Evolutionary conservation across 2,329 filamentous ascomycete species (phyloP), one percentile per base, ranked within the genome.

Genomic region (Immersiporthe knoxdaviesiana): DNA sequence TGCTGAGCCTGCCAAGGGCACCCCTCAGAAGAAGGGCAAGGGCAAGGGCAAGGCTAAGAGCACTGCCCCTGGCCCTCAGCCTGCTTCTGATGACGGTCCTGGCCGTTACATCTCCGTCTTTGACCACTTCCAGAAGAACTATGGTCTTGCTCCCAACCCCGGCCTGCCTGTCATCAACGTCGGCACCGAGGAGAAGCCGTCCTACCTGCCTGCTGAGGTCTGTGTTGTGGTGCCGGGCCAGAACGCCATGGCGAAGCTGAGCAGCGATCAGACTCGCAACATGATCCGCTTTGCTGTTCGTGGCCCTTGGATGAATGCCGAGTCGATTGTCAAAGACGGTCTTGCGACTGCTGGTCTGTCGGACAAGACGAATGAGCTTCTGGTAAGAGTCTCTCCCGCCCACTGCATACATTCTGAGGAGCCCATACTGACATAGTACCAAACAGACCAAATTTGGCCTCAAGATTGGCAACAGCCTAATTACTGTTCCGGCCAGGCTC

Each of bases 211-310:
- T 0, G 78, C 82, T 0, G 84, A 91, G 73, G 81, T 88, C 5
- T 90, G 88, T 74, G 66, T 75, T 0, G 84, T 92, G 1, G 69
- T 85, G 3, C 81, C 84, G 6, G 88, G 88, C 0, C 88, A 91
- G 74, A 78, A 81, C 0, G 84, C 84, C 37, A 82, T 80, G 10
- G 75, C 79, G 1, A 71, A 70, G 70, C 81, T 92, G 6, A 80
- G 77, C 27, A 78, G 83, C 0, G 73, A 77, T 0, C 88, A 91
- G 73, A 90, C 88, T 0, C 76, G 80, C 1, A 72, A 81, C 1
- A 90, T 92, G 88, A 85, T 91, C 54, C 75, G 73, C 0, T 90
- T 90, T 73, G 88, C 90, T 6, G 87, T 88, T 24, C 82, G 86
- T 18, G 77, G 74, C 2, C 90, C 90, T 0, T 79, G 78, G 3